A percentile compares a stretch with the other conserved stretches of the same genome.
phyloP scores from a whole-genome alignment of 78 protist species.

The Pigoraptor vietnamica region DNA sequence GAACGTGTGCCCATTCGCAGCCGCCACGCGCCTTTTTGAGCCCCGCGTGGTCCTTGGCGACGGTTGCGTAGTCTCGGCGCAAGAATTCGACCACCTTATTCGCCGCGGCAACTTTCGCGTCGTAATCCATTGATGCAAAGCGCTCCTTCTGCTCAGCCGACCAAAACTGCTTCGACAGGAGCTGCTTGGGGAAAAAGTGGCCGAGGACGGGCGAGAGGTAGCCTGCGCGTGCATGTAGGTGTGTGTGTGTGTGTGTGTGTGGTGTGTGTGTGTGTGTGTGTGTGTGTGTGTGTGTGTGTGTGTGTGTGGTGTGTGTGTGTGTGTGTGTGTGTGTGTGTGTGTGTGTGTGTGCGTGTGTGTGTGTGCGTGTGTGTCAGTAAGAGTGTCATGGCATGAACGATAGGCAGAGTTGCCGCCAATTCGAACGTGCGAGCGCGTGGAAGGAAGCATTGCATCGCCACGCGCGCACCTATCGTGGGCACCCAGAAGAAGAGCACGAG shows the following conservation, averaged over 20 bases:
- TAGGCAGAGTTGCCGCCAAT: too few species aligned
- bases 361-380: too few species aligned
- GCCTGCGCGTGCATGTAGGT: neutral
- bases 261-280: neutral
- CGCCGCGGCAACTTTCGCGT: neutral
- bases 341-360: too few species aligned
- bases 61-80: neutral
- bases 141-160: neutral
- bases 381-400: too few species aligned
- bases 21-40: neutral
- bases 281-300: too few species aligned
- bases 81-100: neutral
- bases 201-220: neutral
- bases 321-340: too few species aligned
- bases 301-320: too few species aligned
- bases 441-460: too few species aligned
- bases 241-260: neutral
- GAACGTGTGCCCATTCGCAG: neutral
- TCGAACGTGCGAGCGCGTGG: too few species aligned
- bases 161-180: neutral
- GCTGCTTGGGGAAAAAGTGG: neutral
- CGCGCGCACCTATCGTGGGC: neutral
- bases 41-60: neutral
- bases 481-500: neutral
- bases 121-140: neutral